Base-by-base conservation (phyloP, 805 yeast species). In the Yarrowia keelungensis region DNA sequence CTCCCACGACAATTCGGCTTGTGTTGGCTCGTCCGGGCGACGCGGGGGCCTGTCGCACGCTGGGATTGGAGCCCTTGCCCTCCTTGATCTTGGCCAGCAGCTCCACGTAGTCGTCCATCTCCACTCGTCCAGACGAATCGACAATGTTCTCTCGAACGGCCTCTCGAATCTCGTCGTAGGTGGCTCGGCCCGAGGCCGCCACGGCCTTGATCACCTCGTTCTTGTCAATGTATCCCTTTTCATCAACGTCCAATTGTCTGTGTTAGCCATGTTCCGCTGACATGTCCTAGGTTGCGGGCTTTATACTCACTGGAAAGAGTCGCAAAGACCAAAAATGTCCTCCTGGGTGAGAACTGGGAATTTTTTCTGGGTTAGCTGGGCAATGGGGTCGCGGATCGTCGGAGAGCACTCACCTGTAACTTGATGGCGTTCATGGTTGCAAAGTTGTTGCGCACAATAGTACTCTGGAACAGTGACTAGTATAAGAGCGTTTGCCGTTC, bases 61-160 rank as follows among this genome's bases (percentile, higher is more conserved):
- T 45, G 36, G 68, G 61, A 15, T 49, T 49, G 53, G 61, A 45
- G 19, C 62, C 47, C 53, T 67, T 51, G 69, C 72, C 69, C 71
- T 86, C 94, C 75, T 89, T 89, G 71, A 93, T 83, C 76, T 91
- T 92, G 41, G 97, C 90, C 69, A 90, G 85, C 74, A 95, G 87
- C 73, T 80, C 89, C 42, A 94, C 98, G 76, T 87, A 95, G 77
- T 95, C 99, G 70, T 95, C 99, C 76, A 95, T 81, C 78, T 95
- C 99, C 67, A 95, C 98, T 76, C 91, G 94, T 35, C 99, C 99
- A 5, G 97, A 89, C 15, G 98, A 97, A 80, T 95, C 99, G 42
- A 95, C 97, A 72, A 89, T 88, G 61, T 92, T 98, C 67, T 85
- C 86, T 77, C 95, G 95, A 76, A 95, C 84, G 1, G 98, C 91